Base-by-base conservation (phyloP, 1,284 basidiomycete genomes). In the Gomphus bonarii region DNA sequence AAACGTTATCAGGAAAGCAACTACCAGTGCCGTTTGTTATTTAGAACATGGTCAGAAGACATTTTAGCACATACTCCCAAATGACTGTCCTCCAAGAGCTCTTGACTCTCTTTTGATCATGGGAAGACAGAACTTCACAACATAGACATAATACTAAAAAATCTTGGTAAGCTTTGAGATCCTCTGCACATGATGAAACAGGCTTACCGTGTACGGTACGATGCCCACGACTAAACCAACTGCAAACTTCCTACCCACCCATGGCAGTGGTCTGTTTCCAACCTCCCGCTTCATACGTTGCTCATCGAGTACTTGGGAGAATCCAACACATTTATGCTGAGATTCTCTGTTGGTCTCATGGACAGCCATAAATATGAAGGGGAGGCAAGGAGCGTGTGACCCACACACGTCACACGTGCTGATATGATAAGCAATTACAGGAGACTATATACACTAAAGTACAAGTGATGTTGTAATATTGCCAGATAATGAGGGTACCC, bases 51-150 rank as follows among this genome's bases (percentile, higher is more conserved):
- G 10, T 38, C 35, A 30, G 18, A 38, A 43, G 43, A 28, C 8
- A 28, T 12, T 18, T 60, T 16, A 47, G 40, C 16, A 79, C 84
- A 74, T 67, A 86, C 85, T 76, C 58, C 84, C 86, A 49, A 76
- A 67, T 0, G 67, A 69, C 57, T 74, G 69, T 18, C 75, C 72
- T 11, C 75, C 78, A 14, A 75, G 66, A 6, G 76, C 73, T 3
- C 67, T 66, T 9, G 60, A 61, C 50, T 70, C 68, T 35, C 66
- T 63, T 63, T 71, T 73, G 22, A 89, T 77, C 75, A 85, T 81
- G 2, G 81, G 79, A 16, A 82, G 72, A 63, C 81, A 85, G 2
- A 89, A 72, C 38, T 82, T 68, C 1, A 77, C 84, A 43, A 88
- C 75, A 63, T 85, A 85, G 9, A 89, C 88, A 69, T 91, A 91